Evolutionary conservation across 768 basidiomycete genomes (phyloP).

Genomic region (Phaffia australis): DNA sequence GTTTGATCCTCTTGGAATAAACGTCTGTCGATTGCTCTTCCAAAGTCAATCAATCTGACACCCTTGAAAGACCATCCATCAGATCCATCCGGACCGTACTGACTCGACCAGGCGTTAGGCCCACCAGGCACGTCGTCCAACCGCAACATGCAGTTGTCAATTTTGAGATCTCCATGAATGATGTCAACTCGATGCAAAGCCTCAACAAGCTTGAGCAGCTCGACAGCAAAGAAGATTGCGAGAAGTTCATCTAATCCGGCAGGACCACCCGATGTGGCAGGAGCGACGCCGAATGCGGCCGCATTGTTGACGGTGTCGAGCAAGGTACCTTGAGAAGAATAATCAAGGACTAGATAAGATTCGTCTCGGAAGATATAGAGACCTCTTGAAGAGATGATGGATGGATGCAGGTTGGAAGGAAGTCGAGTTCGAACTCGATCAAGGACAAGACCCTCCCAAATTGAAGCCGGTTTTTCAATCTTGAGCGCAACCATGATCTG

Average conservation of each 20-base stretch:
- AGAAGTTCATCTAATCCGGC: conserved; percentile 70
- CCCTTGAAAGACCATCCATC: conserved; percentile 82
- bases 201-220: conserved; percentile 72
- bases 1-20: conserved; percentile 68
- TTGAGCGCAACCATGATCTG: conserved; percentile 67
- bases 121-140: conserved; percentile 53
- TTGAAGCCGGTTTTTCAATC: conserved; percentile 71
- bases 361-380: conserved; percentile 81
- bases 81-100: conserved; percentile 67
- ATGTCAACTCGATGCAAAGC: conserved; percentile 70
- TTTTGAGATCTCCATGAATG: conserved; percentile 97
- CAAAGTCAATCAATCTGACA: conserved; percentile 89
- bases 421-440: conserved; percentile 62
- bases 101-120: conserved; percentile 53
- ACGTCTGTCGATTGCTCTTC: conserved; percentile 77
- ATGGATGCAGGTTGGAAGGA: conserved; percentile 49
- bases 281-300: conserved; percentile 53
- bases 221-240: conserved; percentile 88
- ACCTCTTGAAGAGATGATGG: conserved; percentile 64
- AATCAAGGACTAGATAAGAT: conserved; percentile 75
- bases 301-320: conserved; percentile 86
- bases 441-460: conserved; percentile 88
- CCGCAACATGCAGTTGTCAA: conserved; percentile 94
- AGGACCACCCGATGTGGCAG: conserved; percentile 55
- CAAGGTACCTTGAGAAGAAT: conserved; percentile 81